These are phyloP conservation scores for Pistacia integerrima DNA, from an alignment of 345 rosid genomes.

Conservation along the genomic window DNA sequence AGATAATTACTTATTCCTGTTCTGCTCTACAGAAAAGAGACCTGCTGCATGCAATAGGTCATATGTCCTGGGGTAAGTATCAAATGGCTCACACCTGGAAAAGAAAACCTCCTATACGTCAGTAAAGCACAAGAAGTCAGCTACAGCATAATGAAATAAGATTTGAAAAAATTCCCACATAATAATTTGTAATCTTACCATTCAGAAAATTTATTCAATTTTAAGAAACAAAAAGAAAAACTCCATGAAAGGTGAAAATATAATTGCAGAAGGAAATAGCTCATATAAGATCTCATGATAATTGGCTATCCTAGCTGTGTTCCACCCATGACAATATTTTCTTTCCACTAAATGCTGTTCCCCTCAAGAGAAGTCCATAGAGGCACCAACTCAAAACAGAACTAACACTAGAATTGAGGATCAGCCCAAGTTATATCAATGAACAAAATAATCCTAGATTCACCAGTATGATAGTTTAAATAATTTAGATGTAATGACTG, in stretches of 20 bases:
- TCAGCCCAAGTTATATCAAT: not conserved
- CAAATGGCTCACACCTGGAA: conserved; percentile 68
- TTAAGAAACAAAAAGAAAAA: too few species aligned
- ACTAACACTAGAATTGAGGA: not conserved
- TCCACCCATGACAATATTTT: too few species aligned
- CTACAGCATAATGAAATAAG: not conserved
- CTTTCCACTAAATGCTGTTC: too few species aligned
- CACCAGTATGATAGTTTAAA: not conserved
- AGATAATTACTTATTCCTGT: conserved; percentile 36
- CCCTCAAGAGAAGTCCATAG: too few species aligned
- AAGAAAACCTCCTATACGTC: conserved; percentile 6
- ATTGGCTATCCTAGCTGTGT: too few species aligned
- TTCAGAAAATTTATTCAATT: too few species aligned
- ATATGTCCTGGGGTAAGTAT: conserved; percentile 68
- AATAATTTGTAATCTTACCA: not conserved
- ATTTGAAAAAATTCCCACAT: not conserved
- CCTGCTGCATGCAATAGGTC: conserved; percentile 67
- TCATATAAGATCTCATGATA: too few species aligned
- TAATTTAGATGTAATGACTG: not conserved
- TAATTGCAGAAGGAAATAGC: too few species aligned
- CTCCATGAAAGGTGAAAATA: too few species aligned
- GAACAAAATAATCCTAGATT: not conserved
- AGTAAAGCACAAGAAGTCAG: conserved; percentile 1
- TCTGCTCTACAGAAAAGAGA: conserved; percentile 59
- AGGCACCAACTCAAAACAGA: too few species aligned